Evolutionary conservation across 306 rosid species (phyloP), one percentile per base, ranked within the genome.

Genomic region (Nissolia schottii): DNA sequence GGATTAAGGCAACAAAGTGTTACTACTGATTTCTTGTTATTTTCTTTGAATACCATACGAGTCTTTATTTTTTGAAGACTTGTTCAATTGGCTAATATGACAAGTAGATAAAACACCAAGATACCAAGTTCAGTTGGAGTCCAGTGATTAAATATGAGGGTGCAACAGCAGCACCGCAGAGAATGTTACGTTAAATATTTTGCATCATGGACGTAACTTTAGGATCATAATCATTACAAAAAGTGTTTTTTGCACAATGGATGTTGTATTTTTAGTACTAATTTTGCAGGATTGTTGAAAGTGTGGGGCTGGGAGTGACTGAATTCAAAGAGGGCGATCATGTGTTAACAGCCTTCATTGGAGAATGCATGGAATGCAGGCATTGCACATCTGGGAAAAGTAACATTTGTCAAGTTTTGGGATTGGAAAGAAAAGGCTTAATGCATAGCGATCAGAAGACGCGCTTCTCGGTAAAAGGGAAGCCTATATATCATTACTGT

Each of bases 381-480:
- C 85, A 35, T 1, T 94, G 98, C 73, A 75, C 14, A 70, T 94
- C 97, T 4, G 92, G 96, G 16, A 94, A 94, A 85, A 91, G 86
- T 81, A 94, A 91, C 74, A 38, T 79, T 41, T 94, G 97, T 75
- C 86, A 89, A 82, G 92, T 82, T 77, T 80, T 94, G 70, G 96
- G 98, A 29, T 78, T 94, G 81, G 97, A 91, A 80, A 80, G 97
- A 70, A 87, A 77, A 66, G 98, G 98, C 56, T 49, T 91, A 56
- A 94, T 94, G 98, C 98, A 91, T 64, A 86, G 96, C 43, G 98
- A 94, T 86, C 96, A 87, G 77, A 88, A 75, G 82, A 94, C 98
- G 1, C 89, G 98, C 56, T 94, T 94, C 81, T 81, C 88, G n/a
- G 34, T 91, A 70, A 89, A 87, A 67, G 96, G 97, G 73, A 84